These are phyloP conservation scores for Cucumis sativus DNA, from an alignment of 306 rosid genomes.

Conservation along the genomic window DNA sequence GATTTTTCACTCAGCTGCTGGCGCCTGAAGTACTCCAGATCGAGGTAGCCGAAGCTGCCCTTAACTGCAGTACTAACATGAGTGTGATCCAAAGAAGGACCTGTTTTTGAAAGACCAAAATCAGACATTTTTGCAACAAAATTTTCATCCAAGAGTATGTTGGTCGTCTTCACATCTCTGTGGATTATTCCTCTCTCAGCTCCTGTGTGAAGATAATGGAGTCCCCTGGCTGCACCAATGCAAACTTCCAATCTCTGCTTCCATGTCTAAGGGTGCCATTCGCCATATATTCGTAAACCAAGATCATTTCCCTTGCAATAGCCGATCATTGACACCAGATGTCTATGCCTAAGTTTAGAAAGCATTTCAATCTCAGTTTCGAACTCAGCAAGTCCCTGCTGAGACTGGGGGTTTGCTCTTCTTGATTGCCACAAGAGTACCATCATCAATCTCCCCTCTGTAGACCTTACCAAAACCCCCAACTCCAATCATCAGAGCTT, in stretches of 20 bases:
- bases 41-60: slow-evolving; percentile 94
- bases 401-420: slow-evolving; percentile 79
- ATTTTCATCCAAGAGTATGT: slow-evolving; percentile 67
- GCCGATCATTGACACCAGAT: slow-evolving; percentile 85
- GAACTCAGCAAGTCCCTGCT: slow-evolving; percentile 82
- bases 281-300: slow-evolving; percentile 92
- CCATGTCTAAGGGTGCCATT: slow-evolving; percentile 93
- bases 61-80: slow-evolving; percentile 97
- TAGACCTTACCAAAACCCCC: slow-evolving; percentile 98
- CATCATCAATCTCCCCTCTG: slow-evolving; percentile 71
- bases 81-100: slow-evolving; percentile 81
- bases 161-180: slow-evolving; percentile 93
- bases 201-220: slow-evolving; percentile 92
- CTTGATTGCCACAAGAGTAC: slow-evolving; percentile 68
- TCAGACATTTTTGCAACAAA: slow-evolving; percentile 91
- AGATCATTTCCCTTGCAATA: slow-evolving; percentile 87
- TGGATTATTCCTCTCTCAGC: slow-evolving; percentile 88
- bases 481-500: slow-evolving; percentile 69
- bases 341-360: slow-evolving; percentile 88
- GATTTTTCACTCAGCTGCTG: slow-evolving; percentile 93
- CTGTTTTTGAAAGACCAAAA: slow-evolving; percentile 83
- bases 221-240: slow-evolving; percentile 93
- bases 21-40: slow-evolving; percentile 82
- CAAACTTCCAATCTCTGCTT: slow-evolving; percentile 79
- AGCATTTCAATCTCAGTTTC: slow-evolving; percentile 98